These are phyloP conservation scores for Strobilomyces echinocephalus DNA, from an alignment of 768 basidiomycete species.

Conservation along the genomic window DNA sequence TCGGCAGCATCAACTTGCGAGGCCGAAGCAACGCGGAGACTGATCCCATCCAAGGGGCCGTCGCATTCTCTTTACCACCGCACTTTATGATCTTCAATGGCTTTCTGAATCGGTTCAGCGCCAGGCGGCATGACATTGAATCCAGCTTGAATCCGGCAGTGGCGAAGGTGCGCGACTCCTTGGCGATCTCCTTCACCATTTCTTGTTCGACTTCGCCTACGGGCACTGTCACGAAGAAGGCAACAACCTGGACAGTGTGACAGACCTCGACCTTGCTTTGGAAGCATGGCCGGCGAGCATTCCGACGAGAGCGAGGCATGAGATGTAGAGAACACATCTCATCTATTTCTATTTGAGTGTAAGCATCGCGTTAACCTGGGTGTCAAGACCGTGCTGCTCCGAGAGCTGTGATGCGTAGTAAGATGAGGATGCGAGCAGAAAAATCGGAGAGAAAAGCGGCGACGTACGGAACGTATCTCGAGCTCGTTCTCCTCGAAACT, in stretches of 20 bases:
- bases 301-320: not conserved
- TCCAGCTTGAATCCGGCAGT: not conserved
- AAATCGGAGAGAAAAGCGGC: slow-evolving; percentile 11
- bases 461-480: slow-evolving; percentile 90
- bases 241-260: not conserved
- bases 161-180: not conserved
- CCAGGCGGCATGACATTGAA: slow-evolving; percentile 3
- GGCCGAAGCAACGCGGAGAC: not conserved
- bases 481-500: slow-evolving; percentile 91
- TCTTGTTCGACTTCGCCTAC: slow-evolving; percentile 1
- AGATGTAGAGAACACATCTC: too few relatives aligned
- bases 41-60: too few relatives aligned
- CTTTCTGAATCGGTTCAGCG: slow-evolving; percentile 6
- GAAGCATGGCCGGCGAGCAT: not conserved
- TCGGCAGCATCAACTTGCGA: slow-evolving; percentile 14
- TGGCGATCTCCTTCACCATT: not conserved
- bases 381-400: slow-evolving; percentile 95
- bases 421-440: slow-evolving; percentile 12
- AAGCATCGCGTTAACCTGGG: too few relatives aligned
- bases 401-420: slow-evolving; percentile 60
- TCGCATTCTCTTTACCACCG: slow-evolving; percentile 22
- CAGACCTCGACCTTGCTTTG: slow-evolving; percentile 7
- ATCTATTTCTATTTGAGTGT: too few relatives aligned
- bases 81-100: too few relatives aligned
- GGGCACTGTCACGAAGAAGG: not conserved